These are phyloP conservation scores for Amauroascus niger DNA, from an alignment of 2,329 filamentous ascomycete genomes.

Conservation along the genomic window DNA sequence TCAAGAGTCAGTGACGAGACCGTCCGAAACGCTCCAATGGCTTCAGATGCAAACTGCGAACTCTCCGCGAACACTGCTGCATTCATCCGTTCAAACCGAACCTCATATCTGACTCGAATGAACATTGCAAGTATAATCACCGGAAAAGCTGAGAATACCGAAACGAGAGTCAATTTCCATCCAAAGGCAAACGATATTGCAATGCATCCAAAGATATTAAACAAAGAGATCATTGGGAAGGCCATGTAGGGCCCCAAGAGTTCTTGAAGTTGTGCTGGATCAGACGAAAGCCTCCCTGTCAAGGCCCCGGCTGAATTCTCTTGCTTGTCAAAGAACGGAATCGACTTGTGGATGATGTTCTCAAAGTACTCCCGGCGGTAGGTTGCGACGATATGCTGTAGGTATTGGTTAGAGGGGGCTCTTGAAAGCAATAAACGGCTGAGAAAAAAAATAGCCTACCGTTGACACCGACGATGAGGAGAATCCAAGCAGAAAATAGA, in stretches of 20 bases:
- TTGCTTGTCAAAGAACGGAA: constrained; percentile 37
- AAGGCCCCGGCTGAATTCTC: constrained; percentile 43
- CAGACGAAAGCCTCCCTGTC: constrained; percentile 40
- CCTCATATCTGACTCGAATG: constrained; percentile 52
- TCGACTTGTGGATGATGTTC: constrained; percentile 36
- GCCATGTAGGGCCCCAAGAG: constrained; percentile 40
- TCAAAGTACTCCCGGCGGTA: constrained; percentile 41
- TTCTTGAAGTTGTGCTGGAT: constrained; percentile 44
- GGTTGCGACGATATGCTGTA: constrained; percentile 26
- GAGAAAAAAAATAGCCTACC: constrained; percentile 27
- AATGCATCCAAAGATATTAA: constrained; percentile 56
- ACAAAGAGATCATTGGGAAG: constrained; percentile 51
- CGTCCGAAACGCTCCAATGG: constrained; percentile 63
- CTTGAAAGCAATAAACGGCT: constrained; percentile 9
- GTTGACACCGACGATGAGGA: constrained; percentile 39
- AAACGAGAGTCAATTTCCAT: constrained; percentile 66
- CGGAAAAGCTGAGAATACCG: constrained; percentile 50
- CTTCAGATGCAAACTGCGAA: constrained; percentile 64
- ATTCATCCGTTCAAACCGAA: constrained; percentile 60
- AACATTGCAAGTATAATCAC: constrained; percentile 43
- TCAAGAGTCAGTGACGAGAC: constrained; percentile 63
- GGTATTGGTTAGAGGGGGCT: constrained; percentile 21
- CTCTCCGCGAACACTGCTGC: constrained; percentile 59
- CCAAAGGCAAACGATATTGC: constrained; percentile 61
- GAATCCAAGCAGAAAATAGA: constrained; percentile 41